phyloP scores from a whole-genome alignment of 148 eudicot species.

The Bassia scoparia region DNA sequence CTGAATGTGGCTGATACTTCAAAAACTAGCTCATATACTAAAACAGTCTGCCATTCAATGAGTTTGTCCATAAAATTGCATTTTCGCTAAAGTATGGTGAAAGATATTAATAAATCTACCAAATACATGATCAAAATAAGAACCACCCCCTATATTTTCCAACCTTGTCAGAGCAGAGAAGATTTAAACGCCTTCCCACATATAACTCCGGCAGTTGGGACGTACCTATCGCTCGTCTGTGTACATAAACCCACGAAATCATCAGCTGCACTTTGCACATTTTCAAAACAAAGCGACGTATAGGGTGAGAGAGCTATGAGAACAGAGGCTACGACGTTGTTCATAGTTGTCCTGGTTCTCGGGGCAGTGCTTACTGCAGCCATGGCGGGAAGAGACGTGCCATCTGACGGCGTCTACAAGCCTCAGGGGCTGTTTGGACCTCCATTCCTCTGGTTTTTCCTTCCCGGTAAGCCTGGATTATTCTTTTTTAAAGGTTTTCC shows the following conservation, averaged over 20 bases:
- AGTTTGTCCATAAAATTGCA: not conserved
- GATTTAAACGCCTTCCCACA: not conserved
- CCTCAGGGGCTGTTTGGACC: not conserved
- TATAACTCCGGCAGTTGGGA: not conserved
- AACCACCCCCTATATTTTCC: not conserved
- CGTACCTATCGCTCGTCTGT: not conserved
- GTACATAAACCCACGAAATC: not conserved
- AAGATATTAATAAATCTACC: not conserved
- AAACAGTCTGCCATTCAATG: not conserved
- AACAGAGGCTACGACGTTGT: not conserved
- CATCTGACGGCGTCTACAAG: not conserved
- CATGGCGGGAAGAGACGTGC: slow-evolving; percentile 3
- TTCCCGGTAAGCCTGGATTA: not conserved
- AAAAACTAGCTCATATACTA: not conserved
- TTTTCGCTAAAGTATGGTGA: not conserved
- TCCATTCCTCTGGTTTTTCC: too few species aligned
- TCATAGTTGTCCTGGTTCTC: not conserved
- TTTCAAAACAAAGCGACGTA: not conserved
- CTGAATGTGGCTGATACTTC: not conserved
- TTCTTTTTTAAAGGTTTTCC: too few species aligned
- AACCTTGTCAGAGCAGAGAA: slow-evolving; percentile 9
- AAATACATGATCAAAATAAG: not conserved
- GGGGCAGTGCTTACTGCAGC: not conserved
- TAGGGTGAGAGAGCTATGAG: not conserved
- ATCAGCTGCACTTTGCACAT: not conserved